Percentiles rank a stretch among this genome's conserved stretches.
Conservation (phyloP, 176 grass and related monocot species). For the Avena insularis region DNA sequence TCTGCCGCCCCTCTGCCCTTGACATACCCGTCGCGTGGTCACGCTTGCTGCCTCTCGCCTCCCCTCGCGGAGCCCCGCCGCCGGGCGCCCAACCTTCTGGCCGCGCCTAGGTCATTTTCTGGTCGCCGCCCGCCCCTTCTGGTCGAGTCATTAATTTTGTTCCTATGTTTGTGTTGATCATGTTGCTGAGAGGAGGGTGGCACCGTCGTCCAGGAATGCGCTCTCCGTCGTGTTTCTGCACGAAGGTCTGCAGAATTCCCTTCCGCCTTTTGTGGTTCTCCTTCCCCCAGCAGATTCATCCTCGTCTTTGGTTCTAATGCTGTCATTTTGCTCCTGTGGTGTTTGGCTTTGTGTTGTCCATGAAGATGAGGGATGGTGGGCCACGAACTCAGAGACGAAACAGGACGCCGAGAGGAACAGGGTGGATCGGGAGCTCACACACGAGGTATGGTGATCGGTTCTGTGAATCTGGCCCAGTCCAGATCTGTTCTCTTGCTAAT, state of each 20-base stretch:
- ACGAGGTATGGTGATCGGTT: constrained; percentile 34
- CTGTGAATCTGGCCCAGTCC: neutral
- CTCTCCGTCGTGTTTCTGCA: constrained; percentile 69
- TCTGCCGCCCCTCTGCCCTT: too few relatives aligned
- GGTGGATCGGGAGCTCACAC: constrained; percentile 4
- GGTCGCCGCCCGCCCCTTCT: too few relatives aligned
- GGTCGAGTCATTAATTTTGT: neutral
- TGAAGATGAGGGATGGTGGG: constrained; percentile 40
- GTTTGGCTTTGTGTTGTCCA: neutral
- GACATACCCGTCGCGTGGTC: too few relatives aligned
- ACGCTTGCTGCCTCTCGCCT: too few relatives aligned
- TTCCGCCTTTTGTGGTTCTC: neutral
- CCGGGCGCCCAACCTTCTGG: too few relatives aligned
- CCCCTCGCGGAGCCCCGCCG: too few relatives aligned
- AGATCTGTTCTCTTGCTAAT: neutral
- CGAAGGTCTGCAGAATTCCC: constrained; percentile 55
- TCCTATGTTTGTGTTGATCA: constrained; percentile 3
- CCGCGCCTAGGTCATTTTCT: too few relatives aligned
- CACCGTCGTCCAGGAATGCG: constrained; percentile 67
- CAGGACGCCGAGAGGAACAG: neutral
- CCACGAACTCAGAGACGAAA: neutral
- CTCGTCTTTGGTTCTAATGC: neutral
- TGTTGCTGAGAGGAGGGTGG: constrained; percentile 31
- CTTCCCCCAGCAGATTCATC: neutral
- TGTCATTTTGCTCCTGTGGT: neutral